Evolutionary conservation across 2,329 filamentous ascomycete species (phyloP).

Genomic region (Pyricularia grisea): DNA sequence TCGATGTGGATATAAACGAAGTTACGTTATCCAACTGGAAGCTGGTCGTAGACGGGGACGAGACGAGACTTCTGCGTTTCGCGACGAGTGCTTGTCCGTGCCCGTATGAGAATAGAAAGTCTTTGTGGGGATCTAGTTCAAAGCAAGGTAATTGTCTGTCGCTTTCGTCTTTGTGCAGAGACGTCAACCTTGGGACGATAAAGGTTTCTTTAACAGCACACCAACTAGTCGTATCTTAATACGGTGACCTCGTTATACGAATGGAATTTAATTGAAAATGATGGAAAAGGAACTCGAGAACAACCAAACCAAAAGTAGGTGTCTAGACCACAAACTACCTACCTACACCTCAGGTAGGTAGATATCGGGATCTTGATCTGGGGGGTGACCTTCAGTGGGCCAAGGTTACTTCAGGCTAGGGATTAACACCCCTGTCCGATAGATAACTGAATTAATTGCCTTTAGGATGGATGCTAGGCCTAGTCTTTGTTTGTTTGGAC

Average conservation of each 20-base stretch:
- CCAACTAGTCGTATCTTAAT: not conserved
- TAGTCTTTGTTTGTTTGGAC: not conserved
- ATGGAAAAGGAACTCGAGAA: not conserved
- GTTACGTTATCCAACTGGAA: not conserved
- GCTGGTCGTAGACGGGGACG: not conserved
- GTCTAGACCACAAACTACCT: not conserved
- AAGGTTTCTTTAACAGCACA: not conserved
- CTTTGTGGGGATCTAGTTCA: not conserved
- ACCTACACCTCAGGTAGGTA: not conserved
- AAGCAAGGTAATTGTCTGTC: not conserved
- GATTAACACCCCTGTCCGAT: not conserved
- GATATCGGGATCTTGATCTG: not conserved
- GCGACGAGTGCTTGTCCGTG: not conserved
- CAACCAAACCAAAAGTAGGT: not conserved
- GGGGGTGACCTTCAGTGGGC: not conserved
- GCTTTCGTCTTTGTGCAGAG: not conserved
- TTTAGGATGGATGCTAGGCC: not conserved
- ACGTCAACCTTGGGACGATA: not conserved
- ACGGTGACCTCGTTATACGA: not conserved
- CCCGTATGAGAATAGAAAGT: not conserved
- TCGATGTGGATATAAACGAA: not conserved
- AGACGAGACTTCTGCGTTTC: not conserved
- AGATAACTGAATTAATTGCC: not conserved
- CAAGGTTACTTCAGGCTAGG: not conserved
- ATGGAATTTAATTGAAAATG: not conserved